phyloP scores from a whole-genome alignment of 805 yeast species.

The Metschnikowia dekortorum region DNA sequence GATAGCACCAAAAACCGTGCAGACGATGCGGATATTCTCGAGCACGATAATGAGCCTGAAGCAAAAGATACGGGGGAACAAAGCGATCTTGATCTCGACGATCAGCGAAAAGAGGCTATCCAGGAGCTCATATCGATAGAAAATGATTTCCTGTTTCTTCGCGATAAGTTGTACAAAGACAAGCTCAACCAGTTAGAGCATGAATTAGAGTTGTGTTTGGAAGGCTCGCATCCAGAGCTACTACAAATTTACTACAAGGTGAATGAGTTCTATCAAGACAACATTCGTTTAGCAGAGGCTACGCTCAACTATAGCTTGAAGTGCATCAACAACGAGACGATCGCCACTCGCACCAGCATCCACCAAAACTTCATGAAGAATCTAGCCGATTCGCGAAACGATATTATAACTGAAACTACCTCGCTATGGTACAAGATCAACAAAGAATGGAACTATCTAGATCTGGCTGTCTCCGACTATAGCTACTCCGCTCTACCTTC shows the following conservation, averaged over 20 bases:
- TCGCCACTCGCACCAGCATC: slow-evolving; percentile 69
- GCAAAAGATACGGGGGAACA: background rate
- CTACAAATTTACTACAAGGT: slow-evolving; percentile 66
- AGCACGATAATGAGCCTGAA: slow-evolving; percentile 6
- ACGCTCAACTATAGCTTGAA: slow-evolving; percentile 56
- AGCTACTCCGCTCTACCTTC: slow-evolving; percentile 41
- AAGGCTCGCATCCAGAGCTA: slow-evolving; percentile 90
- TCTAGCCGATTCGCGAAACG: slow-evolving; percentile 60
- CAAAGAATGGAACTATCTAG: slow-evolving; percentile 80
- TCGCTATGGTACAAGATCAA: slow-evolving; percentile 89
- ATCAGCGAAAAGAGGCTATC: slow-evolving; percentile 58
- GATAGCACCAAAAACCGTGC: slow-evolving; percentile 17
- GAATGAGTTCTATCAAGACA: slow-evolving; percentile 68
- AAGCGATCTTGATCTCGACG: slow-evolving; percentile 24
- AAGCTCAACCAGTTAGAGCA: slow-evolving; percentile 71
- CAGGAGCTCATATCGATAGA: slow-evolving; percentile 76
- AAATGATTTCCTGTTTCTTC: slow-evolving; percentile 74
- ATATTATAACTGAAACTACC: slow-evolving; percentile 68
- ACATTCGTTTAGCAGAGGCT: slow-evolving; percentile 44
- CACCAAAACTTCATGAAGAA: slow-evolving; percentile 80
- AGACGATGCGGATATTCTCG: slow-evolving; percentile 11
- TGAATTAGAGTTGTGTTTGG: slow-evolving; percentile 80
- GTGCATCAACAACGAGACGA: slow-evolving; percentile 76
- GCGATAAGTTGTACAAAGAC: slow-evolving; percentile 83
- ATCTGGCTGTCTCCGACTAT: slow-evolving; percentile 55